Conservation (phyloP, 2,329 filamentous ascomycete species). For the Neonectria sp. region DNA sequence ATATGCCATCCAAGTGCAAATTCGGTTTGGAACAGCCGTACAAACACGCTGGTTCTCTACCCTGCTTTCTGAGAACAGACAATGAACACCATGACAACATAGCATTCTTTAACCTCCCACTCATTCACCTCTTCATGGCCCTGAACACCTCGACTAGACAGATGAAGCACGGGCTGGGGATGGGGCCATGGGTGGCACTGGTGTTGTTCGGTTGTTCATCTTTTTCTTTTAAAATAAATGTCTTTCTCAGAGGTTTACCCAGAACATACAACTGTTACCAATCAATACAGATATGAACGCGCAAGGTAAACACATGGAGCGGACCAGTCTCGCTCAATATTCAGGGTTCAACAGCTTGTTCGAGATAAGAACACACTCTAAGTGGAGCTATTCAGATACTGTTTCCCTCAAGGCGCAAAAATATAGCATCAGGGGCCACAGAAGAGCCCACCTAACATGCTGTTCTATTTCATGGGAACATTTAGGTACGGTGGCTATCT, state of each 20-base stretch:
- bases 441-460: constrained; percentile 4
- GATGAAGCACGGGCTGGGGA: background rate
- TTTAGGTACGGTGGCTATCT: constrained; percentile 9
- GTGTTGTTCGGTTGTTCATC: background rate
- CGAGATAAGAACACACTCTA: background rate
- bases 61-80: background rate
- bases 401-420: background rate
- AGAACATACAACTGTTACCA: background rate
- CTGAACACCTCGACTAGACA: background rate
- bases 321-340: background rate
- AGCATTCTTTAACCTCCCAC: background rate
- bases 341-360: background rate
- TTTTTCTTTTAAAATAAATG: background rate
- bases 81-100: background rate
- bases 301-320: background rate
- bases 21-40: background rate
- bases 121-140: background rate
- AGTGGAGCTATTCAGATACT: background rate
- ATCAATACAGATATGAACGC: background rate
- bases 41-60: background rate
- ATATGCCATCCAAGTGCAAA: background rate
- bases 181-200: background rate
- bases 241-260: background rate
- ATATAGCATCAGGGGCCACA: background rate
- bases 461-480: constrained; percentile 6